Conservation (phyloP, 495 filamentous ascomycete species). For the Xylaria longipes region DNA sequence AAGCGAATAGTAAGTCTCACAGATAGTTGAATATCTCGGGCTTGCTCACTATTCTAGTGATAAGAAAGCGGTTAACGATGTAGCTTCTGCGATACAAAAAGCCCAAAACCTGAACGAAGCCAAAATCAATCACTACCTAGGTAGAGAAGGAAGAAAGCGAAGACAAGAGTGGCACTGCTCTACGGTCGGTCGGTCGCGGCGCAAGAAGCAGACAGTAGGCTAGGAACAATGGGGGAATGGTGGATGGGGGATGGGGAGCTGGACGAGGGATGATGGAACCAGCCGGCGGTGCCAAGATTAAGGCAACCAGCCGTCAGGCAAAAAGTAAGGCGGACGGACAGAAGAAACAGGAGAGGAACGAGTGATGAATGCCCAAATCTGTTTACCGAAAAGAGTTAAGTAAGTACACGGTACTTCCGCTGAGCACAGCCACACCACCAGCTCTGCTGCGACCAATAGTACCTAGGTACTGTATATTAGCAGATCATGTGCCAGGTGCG, state of each 20-base stretch:
- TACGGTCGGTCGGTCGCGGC: conserved; percentile 22
- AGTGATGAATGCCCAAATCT: not conserved
- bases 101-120: not conserved
- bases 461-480: too few species aligned
- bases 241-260: not conserved
- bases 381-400: conserved; percentile 11
- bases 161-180: conserved; percentile 20
- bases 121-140: not conserved
- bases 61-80: not conserved
- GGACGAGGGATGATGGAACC: not conserved
- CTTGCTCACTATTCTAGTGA: not conserved
- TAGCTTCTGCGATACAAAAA: not conserved
- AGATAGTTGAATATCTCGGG: not conserved
- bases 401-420: not conserved
- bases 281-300: conserved; percentile 23
- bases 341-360: not conserved
- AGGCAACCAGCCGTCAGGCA: conserved; percentile 22
- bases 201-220: conserved; percentile 6
- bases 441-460: not conserved
- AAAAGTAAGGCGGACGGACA: conserved; percentile 43
- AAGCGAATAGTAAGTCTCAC: conserved; percentile 8
- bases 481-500: not conserved
- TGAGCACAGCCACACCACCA: conserved; percentile 2
- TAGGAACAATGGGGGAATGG: not conserved
- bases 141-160: not conserved